Percentiles rank a stretch among this genome's conserved stretches.
Evolutionary conservation across 768 basidiomycete species (phyloP).

Genomic region (Udeniomyces megalosporus): DNA sequence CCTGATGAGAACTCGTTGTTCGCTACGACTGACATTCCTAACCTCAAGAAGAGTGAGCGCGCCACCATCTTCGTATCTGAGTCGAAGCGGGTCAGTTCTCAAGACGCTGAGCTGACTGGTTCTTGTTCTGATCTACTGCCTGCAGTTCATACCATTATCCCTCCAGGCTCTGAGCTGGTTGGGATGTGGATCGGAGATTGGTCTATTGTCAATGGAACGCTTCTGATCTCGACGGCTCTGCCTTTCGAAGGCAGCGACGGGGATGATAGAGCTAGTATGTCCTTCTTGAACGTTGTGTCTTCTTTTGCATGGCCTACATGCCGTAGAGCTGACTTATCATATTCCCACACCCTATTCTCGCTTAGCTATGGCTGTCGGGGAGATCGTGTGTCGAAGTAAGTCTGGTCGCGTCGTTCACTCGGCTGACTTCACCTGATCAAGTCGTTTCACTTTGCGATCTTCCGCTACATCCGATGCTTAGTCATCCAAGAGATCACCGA

Average conservation of each 20-base stretch:
- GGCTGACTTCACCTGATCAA: background rate
- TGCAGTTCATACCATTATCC: background rate
- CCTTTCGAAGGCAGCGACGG: conserved; percentile 15
- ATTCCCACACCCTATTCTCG: background rate
- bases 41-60: background rate
- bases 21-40: background rate
- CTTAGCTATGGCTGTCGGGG: conserved; percentile 5
- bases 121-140: background rate
- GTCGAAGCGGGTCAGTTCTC: background rate
- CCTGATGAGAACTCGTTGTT: background rate
- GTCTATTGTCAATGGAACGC: conserved; percentile 5
- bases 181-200: conserved; percentile 11
- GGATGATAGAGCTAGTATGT: conserved; percentile 2
- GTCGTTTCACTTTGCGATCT: background rate
- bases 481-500: conserved; percentile 6
- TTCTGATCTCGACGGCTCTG: conserved; percentile 8
- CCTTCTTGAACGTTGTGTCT: too few species aligned
- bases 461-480: background rate
- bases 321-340: background rate
- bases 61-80: background rate
- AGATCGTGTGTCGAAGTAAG: conserved; percentile 7
- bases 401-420: background rate
- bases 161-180: background rate
- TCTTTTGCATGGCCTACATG: background rate
- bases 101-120: background rate